Percentiles rank a stretch among this genome's conserved stretches.
Conservation (phyloP, 129 eudicot genomes). For the Centrapalus pauciflorus region DNA sequence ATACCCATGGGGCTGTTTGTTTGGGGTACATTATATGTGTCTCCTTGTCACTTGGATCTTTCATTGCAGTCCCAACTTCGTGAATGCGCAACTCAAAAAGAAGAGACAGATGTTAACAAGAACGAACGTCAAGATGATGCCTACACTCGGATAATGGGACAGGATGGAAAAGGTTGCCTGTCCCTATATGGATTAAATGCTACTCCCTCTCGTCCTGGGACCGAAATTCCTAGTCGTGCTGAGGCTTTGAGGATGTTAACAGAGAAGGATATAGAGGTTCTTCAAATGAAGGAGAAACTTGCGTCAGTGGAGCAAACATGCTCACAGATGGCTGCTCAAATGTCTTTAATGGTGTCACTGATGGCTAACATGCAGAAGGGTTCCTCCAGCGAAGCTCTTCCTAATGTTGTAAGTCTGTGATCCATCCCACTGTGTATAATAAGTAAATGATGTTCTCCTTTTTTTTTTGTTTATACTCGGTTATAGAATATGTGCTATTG, state of each 20-base stretch:
- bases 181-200: conserved; percentile 22
- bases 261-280: conserved; percentile 41
- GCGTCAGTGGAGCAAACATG: conserved; percentile 49
- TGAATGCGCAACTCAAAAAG: conserved; percentile 24
- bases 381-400: conserved; percentile 5
- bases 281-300: conserved; percentile 49
- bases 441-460: background rate
- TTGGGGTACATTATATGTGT: background rate
- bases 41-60: conserved; percentile 3
- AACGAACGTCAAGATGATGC: conserved; percentile 26
- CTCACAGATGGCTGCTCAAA: conserved; percentile 53
- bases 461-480: background rate
- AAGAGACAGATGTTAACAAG: conserved; percentile 16
- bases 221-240: conserved; percentile 27
- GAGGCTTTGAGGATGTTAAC: conserved; percentile 45
- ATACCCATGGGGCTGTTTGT: background rate
- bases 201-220: conserved; percentile 17
- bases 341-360: conserved; percentile 53
- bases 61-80: conserved; percentile 41
- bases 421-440: background rate
- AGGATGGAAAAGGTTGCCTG: conserved; percentile 24
- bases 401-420: conserved; percentile 23
- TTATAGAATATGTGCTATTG: background rate
- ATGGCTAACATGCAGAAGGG: conserved; percentile 37
- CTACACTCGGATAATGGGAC: conserved; percentile 30